phyloP scores from a whole-genome alignment of 164 flowering plant species.

The Vitis vinifera region ASM3070453v1 NC_081810.1:23425501-23426000 shows the following conservation, averaged over 20 bases:
- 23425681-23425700: background rate
- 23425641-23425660: constrained; percentile 16
- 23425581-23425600: constrained; percentile 28
- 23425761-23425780: constrained; percentile 7
- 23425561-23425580: constrained; percentile 34
- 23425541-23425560: constrained; percentile 22
- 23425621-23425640: constrained; percentile 35
- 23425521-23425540: background rate
- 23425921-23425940: background rate
- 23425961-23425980: no score
- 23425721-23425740: constrained; percentile 5
- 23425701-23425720: background rate
- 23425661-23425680: constrained; percentile 9
- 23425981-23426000: no score
- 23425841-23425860: background rate
- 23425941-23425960: background rate
- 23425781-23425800: background rate
- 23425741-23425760: constrained; percentile 12
- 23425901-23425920: no score
- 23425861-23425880: background rate
- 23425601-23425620: constrained; percentile 27
- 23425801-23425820: background rate
- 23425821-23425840: constrained; percentile 8
- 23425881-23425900: background rate
- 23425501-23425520: no score